phyloP scores from a whole-genome alignment of 768 basidiomycete genomes.

The Hericium rajendrae region DNA sequence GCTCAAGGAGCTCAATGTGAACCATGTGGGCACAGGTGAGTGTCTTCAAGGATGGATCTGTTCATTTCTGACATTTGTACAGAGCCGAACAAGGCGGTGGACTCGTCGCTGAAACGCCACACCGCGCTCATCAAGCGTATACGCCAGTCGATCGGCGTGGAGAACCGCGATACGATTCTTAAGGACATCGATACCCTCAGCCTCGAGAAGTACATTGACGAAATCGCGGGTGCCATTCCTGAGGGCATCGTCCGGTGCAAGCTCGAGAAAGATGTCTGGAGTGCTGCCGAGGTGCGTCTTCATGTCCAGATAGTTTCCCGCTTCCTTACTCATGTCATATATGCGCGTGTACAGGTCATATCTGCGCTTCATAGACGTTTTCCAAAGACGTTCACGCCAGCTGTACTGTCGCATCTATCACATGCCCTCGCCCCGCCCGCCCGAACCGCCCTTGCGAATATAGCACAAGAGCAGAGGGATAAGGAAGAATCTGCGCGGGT shows the following conservation, averaged over 20 bases:
- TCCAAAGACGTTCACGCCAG: conserved; percentile 66
- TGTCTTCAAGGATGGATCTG: conserved; percentile 4
- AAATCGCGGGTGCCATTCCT: conserved; percentile 77
- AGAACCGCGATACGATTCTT: conserved; percentile 78
- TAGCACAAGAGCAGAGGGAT: conserved; percentile 75
- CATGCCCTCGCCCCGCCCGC: conserved; percentile 51
- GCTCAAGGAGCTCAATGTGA: conserved; percentile 48
- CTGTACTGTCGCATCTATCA: conserved; percentile 50
- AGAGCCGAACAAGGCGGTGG: conserved; percentile 67
- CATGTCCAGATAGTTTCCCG: neutral
- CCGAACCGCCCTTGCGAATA: conserved; percentile 40
- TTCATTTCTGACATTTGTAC: neutral
- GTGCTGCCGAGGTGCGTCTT: conserved; percentile 72
- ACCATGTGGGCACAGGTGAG: conserved; percentile 39
- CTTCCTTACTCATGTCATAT: conserved; percentile 3
- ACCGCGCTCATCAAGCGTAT: conserved; percentile 93
- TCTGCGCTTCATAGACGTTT: conserved; percentile 86
- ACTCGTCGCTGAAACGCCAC: conserved; percentile 93
- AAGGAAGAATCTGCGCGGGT: conserved; percentile 83
- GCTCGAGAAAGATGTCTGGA: conserved; percentile 87
- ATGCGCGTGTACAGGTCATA: conserved; percentile 50
- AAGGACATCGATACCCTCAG: conserved; percentile 89
- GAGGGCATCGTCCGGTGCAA: conserved; percentile 86
- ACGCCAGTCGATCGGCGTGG: conserved; percentile 72
- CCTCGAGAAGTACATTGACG: conserved; percentile 93